Evolutionary conservation across 2,329 filamentous ascomycete genomes (phyloP), one percentile per base, ranked within the genome.

Genomic region (Cucurbitaria berberidis): DNA sequence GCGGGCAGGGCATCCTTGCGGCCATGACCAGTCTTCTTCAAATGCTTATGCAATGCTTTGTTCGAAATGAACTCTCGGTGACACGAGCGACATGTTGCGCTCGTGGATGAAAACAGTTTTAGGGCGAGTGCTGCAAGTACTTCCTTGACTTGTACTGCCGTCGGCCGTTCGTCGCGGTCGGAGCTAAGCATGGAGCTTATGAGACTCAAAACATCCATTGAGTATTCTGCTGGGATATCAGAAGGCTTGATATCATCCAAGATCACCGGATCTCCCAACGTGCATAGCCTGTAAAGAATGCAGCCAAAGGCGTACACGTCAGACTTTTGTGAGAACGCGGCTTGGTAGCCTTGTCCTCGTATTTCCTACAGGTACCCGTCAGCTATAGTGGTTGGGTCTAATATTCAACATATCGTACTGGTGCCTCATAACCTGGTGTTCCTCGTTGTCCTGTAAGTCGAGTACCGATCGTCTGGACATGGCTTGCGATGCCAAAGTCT

Each of bases 231-330:
- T 13, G 57, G 44, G 13, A 62, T 43, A 7, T 53, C 51, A 8
- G 24, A 8, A 5, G 48, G 56, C 21, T 57, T 46, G 24, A 57
- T 16, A 16, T 51, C 59, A 10, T 49, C 48, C 26, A 48, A n/a
- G 1, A 36, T 27, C 7, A 30, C 5, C 10, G 55, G 55, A 16
- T 53, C 30, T 15, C 44, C 35, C 1, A 62, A 38, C 3, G 51
- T 55, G 27, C 47, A 54, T 13, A 57, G 51, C 11, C 48, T 45
- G 27, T 51, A 57, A 7, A 59, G 48, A 21, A 59, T 50, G 30
- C 48, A 62, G 18, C 59, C 56, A 36, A 62, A 54, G 1, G 59
- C 59, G 21, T 55, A 59, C 5, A 62, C 48, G 41, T 62, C 59
- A 13, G 59, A 62, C 35, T 59, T 62, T 42, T 55, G 45, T 3